phyloP scores from a whole-genome alignment of 768 basidiomycete species.

The Russula brevipes region DNA sequence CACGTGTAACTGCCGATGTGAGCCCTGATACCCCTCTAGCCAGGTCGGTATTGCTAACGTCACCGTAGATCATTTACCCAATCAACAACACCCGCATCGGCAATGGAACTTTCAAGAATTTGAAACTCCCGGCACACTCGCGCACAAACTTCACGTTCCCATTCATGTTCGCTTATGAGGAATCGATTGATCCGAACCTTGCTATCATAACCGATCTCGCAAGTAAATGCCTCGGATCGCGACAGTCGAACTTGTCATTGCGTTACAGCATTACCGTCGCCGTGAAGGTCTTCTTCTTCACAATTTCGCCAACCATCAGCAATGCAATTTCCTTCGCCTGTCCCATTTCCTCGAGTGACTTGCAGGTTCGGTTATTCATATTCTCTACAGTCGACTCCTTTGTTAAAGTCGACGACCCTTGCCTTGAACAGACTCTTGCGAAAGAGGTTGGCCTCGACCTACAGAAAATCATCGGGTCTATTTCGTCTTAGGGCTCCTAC shows the following conservation, averaged over 20 bases:
- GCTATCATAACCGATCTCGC: conserved; percentile 58
- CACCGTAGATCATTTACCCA: conserved; percentile 62
- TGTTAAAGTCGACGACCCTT: not conserved
- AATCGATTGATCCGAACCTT: conserved; percentile 45
- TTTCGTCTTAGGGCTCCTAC: not conserved
- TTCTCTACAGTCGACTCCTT: not conserved
- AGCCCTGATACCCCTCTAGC: conserved; percentile 12
- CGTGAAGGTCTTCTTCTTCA: conserved; percentile 59
- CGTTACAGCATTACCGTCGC: conserved; percentile 66
- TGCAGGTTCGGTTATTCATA: conserved; percentile 30
- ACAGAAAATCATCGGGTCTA: too few species aligned
- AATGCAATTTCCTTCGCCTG: conserved; percentile 60
- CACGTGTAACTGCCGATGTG: conserved; percentile 59
- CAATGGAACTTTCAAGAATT: conserved; percentile 44
- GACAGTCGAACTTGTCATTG: conserved; percentile 48
- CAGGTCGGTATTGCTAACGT: not conserved
- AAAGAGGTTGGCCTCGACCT: not conserved
- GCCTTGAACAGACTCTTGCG: not conserved
- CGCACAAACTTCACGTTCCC: conserved; percentile 72
- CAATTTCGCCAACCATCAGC: conserved; percentile 60
- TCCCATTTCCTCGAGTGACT: conserved; percentile 43
- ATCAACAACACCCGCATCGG: conserved; percentile 67
- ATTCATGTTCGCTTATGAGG: conserved; percentile 60
- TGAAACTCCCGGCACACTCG: conserved; percentile 44
- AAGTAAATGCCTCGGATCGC: conserved; percentile 46